Evolutionary conservation across 306 rosid genomes (phyloP), one percentile per base, ranked within the genome.

Genomic region (Prunus mira): DNA sequence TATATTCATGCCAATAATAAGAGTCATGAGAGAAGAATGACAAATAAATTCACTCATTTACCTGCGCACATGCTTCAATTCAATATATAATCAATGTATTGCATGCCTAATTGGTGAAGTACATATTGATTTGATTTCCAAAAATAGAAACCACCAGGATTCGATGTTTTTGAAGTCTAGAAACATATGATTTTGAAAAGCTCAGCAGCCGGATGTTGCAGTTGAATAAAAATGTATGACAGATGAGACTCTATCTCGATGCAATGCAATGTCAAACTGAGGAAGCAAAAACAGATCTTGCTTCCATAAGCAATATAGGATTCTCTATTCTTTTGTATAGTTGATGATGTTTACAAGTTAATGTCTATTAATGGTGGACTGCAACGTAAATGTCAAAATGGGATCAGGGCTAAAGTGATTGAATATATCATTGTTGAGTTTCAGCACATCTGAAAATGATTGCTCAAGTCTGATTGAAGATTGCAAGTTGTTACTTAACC

Each of bases 191-290:
- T 55, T 55, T 55, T 9, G 27, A 55, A 55, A 0, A 10, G 12
- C 18, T 24, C 32, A 30, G 64, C 32, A 24, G 64, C 28, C 12
- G 52, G 47, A 81, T 81, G 67, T 83, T 61, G 69, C 69, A 24
- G 32, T 75, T 78, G 81, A 69, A 80, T 68, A 34, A 34, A 34
- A 74, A 52, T 65, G 6, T 1, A 22, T 76, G 43, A 73, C 47
- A 30, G 65, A 57, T 32, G 52, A 52, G 51, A 3, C 3, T 30
- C 32, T 0, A 30, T 55, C 56, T 71, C 78, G 61, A 34, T 34
- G 41, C 41, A 34, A 43, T 41, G 10, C 74, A 17, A 20, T 56
- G 62, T 56, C 62, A 20, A 60, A 60, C 32, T 20, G 38, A 32
- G 65, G 32, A 76, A 51, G 63, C 63, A 50, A 74, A 73, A 74